Percentiles rank a stretch among this genome's conserved stretches.
These are phyloP conservation scores for Zangia roseola DNA, from an alignment of 768 basidiomycete species.

Conservation along the genomic window DNA sequence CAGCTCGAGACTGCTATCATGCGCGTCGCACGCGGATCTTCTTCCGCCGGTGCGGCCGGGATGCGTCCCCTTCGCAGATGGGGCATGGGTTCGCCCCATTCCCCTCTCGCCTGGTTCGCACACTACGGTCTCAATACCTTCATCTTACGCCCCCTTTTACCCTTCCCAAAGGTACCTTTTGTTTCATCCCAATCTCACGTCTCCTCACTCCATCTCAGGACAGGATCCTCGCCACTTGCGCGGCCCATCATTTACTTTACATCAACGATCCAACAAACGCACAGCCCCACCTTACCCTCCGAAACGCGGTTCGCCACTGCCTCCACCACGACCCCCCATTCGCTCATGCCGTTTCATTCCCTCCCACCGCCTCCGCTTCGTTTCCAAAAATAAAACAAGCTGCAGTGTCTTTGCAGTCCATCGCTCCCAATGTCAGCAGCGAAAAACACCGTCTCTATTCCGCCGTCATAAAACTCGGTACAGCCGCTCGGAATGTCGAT, in stretches of 20 bases:
- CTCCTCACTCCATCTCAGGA: constrained; percentile 44
- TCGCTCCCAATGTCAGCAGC: constrained; percentile 33
- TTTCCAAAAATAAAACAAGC: constrained; percentile 35
- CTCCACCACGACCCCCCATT: constrained; percentile 22
- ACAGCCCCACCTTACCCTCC: constrained; percentile 66
- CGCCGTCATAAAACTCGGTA: constrained; percentile 37
- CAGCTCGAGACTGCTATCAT: constrained; percentile 81
- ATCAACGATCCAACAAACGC: constrained; percentile 71
- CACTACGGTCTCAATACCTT: constrained; percentile 61
- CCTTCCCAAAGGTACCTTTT: constrained; percentile 60
- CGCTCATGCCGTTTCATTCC: constrained; percentile 18
- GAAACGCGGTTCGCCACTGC: constrained; percentile 68
- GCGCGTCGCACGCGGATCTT: constrained; percentile 60
- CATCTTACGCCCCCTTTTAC: constrained; percentile 70
- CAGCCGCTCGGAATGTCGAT: constrained; percentile 41
- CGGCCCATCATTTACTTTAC: constrained; percentile 57
- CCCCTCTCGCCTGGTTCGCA: constrained; percentile 43
- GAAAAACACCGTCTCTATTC: constrained; percentile 38
- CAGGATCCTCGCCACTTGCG: constrained; percentile 78
- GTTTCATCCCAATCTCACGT: not conserved
- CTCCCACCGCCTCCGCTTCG: constrained; percentile 32
- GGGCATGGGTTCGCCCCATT: constrained; percentile 64
- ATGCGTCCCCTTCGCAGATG: constrained; percentile 69
- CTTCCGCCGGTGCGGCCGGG: constrained; percentile 56
- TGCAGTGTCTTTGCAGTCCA: constrained; percentile 27